These are phyloP conservation scores for Myochromella boudieri DNA, from an alignment of 768 basidiomycete genomes.

Conservation along the genomic window DNA sequence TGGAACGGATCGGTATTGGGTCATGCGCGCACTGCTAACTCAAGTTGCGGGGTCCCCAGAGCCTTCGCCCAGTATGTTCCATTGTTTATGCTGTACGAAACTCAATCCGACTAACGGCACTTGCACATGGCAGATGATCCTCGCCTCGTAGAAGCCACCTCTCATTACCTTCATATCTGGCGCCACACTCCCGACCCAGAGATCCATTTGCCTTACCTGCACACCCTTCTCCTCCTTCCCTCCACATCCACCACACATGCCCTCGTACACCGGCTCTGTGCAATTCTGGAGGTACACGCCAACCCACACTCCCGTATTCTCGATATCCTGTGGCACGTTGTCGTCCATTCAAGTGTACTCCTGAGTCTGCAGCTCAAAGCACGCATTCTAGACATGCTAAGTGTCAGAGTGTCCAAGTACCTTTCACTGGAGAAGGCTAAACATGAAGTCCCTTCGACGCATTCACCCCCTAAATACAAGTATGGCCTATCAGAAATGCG, in stretches of 20 bases:
- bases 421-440: neutral
- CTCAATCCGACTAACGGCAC: neutral
- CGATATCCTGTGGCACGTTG: constrained; percentile 40
- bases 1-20: constrained; percentile 61
- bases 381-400: constrained; percentile 33
- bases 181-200: constrained; percentile 35
- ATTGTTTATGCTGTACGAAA: neutral
- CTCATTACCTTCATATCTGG: constrained; percentile 40
- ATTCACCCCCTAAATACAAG: neutral
- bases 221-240: constrained; percentile 32
- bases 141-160: constrained; percentile 31
- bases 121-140: constrained; percentile 21
- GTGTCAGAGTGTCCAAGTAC: constrained; percentile 27
- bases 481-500: neutral
- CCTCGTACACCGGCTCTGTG: constrained; percentile 36
- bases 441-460: neutral
- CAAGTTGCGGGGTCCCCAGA: constrained; percentile 17
- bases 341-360: constrained; percentile 25
- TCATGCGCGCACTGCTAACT: constrained; percentile 49
- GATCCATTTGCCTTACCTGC: constrained; percentile 48
- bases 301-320: constrained; percentile 35
- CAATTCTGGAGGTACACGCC: constrained; percentile 29
- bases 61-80: neutral
- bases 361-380: constrained; percentile 29
- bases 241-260: constrained; percentile 27